These are phyloP conservation scores for Sistotremastrum niveocremeum DNA, from an alignment of 768 basidiomycete species.

Conservation along the genomic window DNA sequence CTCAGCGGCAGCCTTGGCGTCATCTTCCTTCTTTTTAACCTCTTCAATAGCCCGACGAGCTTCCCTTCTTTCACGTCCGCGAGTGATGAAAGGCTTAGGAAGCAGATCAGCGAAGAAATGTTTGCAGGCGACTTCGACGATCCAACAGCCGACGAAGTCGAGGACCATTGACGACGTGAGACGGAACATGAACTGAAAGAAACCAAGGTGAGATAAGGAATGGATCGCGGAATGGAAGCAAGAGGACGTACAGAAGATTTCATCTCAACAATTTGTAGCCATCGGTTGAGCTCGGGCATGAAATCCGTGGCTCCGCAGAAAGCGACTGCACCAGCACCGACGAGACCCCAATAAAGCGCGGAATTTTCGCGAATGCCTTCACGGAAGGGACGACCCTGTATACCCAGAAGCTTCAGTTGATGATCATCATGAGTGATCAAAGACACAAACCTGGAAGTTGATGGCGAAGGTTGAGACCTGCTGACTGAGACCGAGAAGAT, in stretches of 20 bases:
- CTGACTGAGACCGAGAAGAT: constrained; percentile 87
- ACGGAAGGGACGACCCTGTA: constrained; percentile 87
- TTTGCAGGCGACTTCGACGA: constrained; percentile 75
- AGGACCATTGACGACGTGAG: constrained; percentile 71
- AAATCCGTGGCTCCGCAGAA: constrained; percentile 91
- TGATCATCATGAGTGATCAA: neutral
- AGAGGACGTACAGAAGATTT: constrained; percentile 40
- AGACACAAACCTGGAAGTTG: constrained; percentile 69
- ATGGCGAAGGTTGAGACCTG: constrained; percentile 98
- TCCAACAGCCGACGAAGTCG: constrained; percentile 83
- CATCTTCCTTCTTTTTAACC: constrained; percentile 15
- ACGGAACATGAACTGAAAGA: constrained; percentile 62
- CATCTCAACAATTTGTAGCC: constrained; percentile 98
- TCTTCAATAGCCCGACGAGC: constrained; percentile 33
- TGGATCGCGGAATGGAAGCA: neutral
- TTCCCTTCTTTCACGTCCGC: constrained; percentile 72
- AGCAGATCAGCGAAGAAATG: constrained; percentile 76
- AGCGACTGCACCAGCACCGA: constrained; percentile 82
- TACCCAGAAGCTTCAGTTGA: neutral
- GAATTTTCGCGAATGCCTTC: constrained; percentile 95
- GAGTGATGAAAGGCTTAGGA: constrained; percentile 72
- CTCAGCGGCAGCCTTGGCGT: neutral
- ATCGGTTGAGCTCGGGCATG: constrained; percentile 87
- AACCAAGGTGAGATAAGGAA: neutral
- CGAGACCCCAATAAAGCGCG: constrained; percentile 84